Base-by-base conservation (phyloP, 495 filamentous ascomycete genomes). In the Cercophora newfieldiana region DNA sequence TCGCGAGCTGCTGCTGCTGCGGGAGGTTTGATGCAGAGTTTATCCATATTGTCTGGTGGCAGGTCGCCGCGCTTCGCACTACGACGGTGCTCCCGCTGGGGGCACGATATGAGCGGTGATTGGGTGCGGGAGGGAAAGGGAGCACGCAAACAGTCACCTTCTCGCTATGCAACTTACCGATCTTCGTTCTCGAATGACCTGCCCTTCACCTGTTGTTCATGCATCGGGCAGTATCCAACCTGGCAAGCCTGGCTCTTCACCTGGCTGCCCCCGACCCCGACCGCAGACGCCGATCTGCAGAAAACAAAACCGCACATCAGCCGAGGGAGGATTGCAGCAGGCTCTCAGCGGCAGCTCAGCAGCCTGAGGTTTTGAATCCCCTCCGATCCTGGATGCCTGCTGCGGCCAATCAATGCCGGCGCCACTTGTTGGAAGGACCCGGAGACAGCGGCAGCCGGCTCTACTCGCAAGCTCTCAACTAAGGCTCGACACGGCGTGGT, bases 281-380 rank as follows among this genome's bases (percentile, higher is more conserved):
- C 37, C 37, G 37, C 26, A 50, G 18, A 49, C 21, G 44, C 55
- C 31, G 54, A 59, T 54, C 64, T 37, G 47, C 64, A 49, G 54
- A 53, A 51, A 49, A 59, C 53, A 65, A 65, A 47, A 47, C 14
- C 33, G 59, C 49, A 67, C 59, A 67, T 63, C 65, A 66, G 65
- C 65, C 58, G 65, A 66, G 63, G 53, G 33, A 31, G 56, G 48
- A 53, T 60, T 26, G n/a, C 33, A 7, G 58, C 58, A 44, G 37
- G 37, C 37, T 44, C 37, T 44, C 37, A 44, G 37, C 37, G 12
- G 37, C 37, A 5, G 37, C 37, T 44, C 10, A 59, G 58, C 49
- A 57, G 65, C 28, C 59, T 67, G 65, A 18, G 59, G 31, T 59
- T 66, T 67, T 61, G 51, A 59, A 67, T 48, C 61, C 48, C 30